phyloP scores from a whole-genome alignment of 1,284 basidiomycete species.

The Chiua sp. region DNA sequence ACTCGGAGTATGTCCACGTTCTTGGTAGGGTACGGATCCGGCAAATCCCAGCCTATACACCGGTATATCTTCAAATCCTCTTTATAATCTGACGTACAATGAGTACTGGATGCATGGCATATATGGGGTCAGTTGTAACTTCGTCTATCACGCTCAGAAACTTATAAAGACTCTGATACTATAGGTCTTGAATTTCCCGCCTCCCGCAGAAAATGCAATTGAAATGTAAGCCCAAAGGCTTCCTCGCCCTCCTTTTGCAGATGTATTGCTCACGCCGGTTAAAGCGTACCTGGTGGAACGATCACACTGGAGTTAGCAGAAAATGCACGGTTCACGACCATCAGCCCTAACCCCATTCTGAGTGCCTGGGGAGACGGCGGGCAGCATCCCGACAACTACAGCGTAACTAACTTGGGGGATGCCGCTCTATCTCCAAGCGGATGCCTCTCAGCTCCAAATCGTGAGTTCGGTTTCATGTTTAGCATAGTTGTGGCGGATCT shows the following conservation, averaged over 20 bases:
- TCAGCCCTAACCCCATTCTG: background rate
- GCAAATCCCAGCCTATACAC: background rate
- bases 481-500: background rate
- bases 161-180: constrained; percentile 1
- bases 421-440: background rate
- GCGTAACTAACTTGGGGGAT: background rate
- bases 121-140: constrained; percentile 3
- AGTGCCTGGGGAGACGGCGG: background rate
- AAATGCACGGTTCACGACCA: constrained; percentile 6
- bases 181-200: too few species aligned
- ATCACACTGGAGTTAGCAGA: constrained; percentile 6
- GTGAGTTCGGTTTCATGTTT: background rate
- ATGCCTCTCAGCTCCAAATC: background rate
- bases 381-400: background rate
- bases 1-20: background rate
- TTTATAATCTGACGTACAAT: background rate
- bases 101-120: constrained; percentile 12
- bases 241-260: background rate
- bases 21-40: constrained; percentile 10
- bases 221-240: constrained; percentile 10
- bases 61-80: background rate
- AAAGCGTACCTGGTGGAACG: constrained; percentile 2
- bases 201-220: constrained; percentile 7
- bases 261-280: background rate
- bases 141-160: background rate